phyloP scores from a whole-genome alignment of 2,329 filamentous ascomycete species.

The Aaosphaeria pasadenensis region DNA sequence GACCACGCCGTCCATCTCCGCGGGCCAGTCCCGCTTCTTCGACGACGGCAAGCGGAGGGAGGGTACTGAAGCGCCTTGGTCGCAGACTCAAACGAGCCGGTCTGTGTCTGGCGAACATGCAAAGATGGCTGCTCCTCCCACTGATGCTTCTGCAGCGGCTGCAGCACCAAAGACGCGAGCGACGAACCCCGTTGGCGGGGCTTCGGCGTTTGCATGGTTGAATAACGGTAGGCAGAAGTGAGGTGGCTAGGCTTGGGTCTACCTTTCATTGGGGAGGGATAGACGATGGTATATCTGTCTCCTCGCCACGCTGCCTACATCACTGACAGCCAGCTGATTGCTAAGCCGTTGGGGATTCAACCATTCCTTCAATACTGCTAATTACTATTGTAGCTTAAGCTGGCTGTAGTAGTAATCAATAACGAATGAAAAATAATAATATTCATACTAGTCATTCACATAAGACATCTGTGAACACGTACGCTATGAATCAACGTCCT shows the following conservation, averaged over 20 bases:
- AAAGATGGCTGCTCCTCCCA: conserved; percentile 36
- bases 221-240: conserved; percentile 46
- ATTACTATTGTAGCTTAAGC: no score
- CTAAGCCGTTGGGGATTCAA: no score
- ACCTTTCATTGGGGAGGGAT: no score
- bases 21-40: conserved; percentile 47
- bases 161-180: conserved; percentile 52
- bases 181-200: conserved; percentile 85
- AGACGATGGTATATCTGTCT: no score
- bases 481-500: no score
- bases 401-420: no score
- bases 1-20: conserved; percentile 16
- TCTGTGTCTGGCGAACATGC: conserved; percentile 29
- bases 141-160: neutral
- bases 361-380: no score
- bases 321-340: no score
- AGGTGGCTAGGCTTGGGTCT: neutral
- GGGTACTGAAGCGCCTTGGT: conserved; percentile 17
- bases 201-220: conserved; percentile 92
- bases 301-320: no score
- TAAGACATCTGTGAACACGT: no score
- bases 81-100: conserved; percentile 23
- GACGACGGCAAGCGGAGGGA: conserved; percentile 44
- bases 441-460: no score
- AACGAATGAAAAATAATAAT: no score